Evolutionary conservation across 306 rosid species (phyloP), one percentile per base, ranked within the genome.

Genomic region (Lathyrus tuberosus): DNA sequence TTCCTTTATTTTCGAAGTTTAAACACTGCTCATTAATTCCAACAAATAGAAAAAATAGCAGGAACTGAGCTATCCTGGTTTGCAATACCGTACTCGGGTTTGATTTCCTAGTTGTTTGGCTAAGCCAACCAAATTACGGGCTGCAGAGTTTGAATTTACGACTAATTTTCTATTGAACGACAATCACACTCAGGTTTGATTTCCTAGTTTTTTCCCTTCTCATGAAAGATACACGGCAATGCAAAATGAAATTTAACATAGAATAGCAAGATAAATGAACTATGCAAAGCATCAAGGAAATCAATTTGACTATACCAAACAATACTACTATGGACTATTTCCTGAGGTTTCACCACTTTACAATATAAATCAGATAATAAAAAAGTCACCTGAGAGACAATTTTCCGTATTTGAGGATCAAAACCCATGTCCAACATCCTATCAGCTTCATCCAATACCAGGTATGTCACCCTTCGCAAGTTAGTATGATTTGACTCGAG

Each of bases 361-460:
- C 68, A 54, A 66, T 71, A 61, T 61, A 46, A 31, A 66, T 31
- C 60, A 59, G 17, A 61, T 38, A 11, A 40, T 30, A 60, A 43
- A 66, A 61, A 64, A 67, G 53, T 68, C 75, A 75, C 99, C 99
- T 95, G 99, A 74, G 96, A 84, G 75, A 91, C 95, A 79, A 95
- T 87, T 81, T 91, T 95, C 67, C 92, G 81, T 71, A 95, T 88
- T 76, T 95, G 99, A 49, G 99, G 99, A 65, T 95, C 97, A 83
- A 95, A 95, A 20, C 99, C 99, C 99, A 95, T 95, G 80, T 95
- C 99, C 72, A 95, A 80, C 99, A 95, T 91, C 75, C 99, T 83
- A 72, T 95, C 99, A 35, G 97, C 99, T 86, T 95, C 99, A 67
- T 95, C 97, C 82, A 95, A 76, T 44, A 95, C 99, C 67, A 95